Evolutionary conservation across 2,329 filamentous ascomycete genomes (phyloP), one percentile per base, ranked within the genome.

Genomic region (Coniochaeta sp.): DNA sequence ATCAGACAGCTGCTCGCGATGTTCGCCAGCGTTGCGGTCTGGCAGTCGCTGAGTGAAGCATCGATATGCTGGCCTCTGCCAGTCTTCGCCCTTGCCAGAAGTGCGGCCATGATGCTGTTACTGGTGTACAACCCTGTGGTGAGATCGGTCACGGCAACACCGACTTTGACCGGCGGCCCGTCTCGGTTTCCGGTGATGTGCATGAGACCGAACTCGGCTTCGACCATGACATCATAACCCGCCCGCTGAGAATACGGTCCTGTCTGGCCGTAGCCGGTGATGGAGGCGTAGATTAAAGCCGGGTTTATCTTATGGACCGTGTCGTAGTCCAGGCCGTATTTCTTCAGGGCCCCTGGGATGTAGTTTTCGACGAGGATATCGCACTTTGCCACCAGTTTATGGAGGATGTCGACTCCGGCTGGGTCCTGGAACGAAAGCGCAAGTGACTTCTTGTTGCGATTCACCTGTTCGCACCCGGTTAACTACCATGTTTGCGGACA

Each of bases 171-270:
- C 0, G 95, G 95, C 1, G 92, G 89, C 0, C 93, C 92, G 68
- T 96, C 89, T 60, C 93, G 83, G 62, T 84, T 84, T 34, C 95
- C 95, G 0, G 95, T 99, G 67, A 99, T 98, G 75, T 99, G 95
- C 95, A 99, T 99, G 60, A 99, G 77, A 0, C 95, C 95, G 76
- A 99, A 93, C 72, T 98, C 95, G 62, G 95, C 95, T 78, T 99
- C 95, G 12, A 99, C 93, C 93, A 99, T 99, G 66, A 99, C 95
- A 74, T 99, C 95, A 79, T 99, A 99, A 4, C 95, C 95, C 3
- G 95, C 92, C 16, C 95, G 84, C 64, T 87, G 84, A 6, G 88
- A 86, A 74, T 96, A 96, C 0, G 95, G 95, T 0, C 95, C 95
- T 1, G 90, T 96, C 72, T 99, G 95, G 2, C 95, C 95, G 70